phyloP scores from a whole-genome alignment of 768 basidiomycete species.

The Rhizopogon sp. region DNA sequence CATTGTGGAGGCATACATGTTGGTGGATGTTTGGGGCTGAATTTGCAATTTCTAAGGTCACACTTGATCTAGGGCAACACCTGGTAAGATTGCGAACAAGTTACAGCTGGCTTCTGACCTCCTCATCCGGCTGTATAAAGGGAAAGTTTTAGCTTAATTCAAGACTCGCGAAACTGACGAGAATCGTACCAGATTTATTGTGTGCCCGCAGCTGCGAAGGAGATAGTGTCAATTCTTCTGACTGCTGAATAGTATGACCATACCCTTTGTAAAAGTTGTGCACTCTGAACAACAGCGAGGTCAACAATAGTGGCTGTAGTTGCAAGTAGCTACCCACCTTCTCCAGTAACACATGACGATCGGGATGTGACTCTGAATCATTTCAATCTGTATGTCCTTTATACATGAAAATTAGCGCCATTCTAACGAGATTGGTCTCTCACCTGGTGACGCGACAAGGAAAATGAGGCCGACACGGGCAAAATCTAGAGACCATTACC shows the following conservation, averaged over 20 bases:
- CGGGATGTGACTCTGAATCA: constrained; percentile 1
- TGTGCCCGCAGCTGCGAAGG: constrained; percentile 48
- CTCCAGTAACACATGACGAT: constrained; percentile 54
- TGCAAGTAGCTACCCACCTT: constrained; percentile 35
- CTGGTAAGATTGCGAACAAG: background rate
- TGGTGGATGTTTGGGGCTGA: constrained; percentile 51
- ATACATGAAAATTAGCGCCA: constrained; percentile 17
- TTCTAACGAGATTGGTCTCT: constrained; percentile 12
- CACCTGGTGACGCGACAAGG: constrained; percentile 24
- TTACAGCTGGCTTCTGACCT: constrained; percentile 28
- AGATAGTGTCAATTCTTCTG: constrained; percentile 3
- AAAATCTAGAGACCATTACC: constrained; percentile 19
- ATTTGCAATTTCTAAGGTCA: constrained; percentile 53
- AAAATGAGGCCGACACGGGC: constrained; percentile 19
- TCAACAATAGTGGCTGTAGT: constrained; percentile 15
- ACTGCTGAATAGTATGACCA: constrained; percentile 12
- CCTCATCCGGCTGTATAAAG: constrained; percentile 48
- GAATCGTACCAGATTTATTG: constrained; percentile 37
- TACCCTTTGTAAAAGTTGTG: constrained; percentile 50
- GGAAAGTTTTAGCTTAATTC: background rate
- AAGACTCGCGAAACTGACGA: constrained; percentile 3
- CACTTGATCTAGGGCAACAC: constrained; percentile 51
- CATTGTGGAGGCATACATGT: constrained; percentile 49
- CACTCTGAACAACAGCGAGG: constrained; percentile 34
- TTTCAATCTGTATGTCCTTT: constrained; percentile 15